Base-by-base conservation (phyloP, 306 rosid genomes). In the Casuarina equisetifolia region DNA sequence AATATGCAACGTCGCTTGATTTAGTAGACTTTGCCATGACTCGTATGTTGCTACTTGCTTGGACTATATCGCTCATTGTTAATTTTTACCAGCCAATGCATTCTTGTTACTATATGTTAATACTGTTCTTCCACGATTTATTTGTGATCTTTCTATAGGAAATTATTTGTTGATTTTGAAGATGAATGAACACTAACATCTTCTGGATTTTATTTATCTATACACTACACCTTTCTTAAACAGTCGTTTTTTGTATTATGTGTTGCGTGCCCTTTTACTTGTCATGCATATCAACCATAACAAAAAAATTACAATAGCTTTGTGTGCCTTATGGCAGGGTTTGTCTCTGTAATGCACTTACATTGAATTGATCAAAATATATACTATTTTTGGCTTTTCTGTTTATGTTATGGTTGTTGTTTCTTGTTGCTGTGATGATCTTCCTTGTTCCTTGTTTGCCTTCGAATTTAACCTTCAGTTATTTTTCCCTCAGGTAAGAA, bases 401-500 rank as follows among this genome's bases (percentile, higher is more conserved):
- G 25, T 66, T 38, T 46, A 36, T 45, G 57, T 52, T 52, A 16
- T 17, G 6, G 15, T 19, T 53, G 4, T n/a, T 53, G 59, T 13
- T 53, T 19, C 20, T 5, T 4, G 2, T 53, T 53, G 9, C 25
- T 15, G 15, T 40, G 9, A 62, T 62, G 69, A 5, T 63, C 45
- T 63, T 63, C 45, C 4, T 63, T 19, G 16, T 63, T 63, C 9
- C 2, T 58, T 25, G 57, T 20, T 13, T 5, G 15, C 13, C 39
- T 78, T 2, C 42, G 48, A 38, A 13, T n/a, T 39, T 74, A 53
- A 67, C 35, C 59, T 42, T 54, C 63, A 50, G 5, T n/a, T 46
- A 5, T 40, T n/a, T 5, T 74, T 61, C 49, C 70, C 52, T 69
- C 82, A 81, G 87, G 52, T 75, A 59, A 72, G 68, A 72, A 89